These are phyloP conservation scores for Ceratobasidium theobromae DNA, from an alignment of 1,284 basidiomycete species.

Conservation along the genomic window DNA sequence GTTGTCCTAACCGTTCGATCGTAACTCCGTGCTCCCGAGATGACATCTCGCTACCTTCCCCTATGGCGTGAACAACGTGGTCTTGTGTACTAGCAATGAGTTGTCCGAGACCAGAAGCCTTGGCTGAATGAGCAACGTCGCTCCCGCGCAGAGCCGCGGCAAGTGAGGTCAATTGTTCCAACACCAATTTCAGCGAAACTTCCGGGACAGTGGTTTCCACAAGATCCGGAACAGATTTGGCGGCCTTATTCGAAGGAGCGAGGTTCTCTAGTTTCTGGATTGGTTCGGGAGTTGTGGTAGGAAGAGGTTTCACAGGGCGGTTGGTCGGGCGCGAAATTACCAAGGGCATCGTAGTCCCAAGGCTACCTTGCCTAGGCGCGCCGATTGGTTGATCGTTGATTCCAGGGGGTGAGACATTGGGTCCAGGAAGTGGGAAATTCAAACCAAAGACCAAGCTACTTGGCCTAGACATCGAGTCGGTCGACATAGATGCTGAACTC, in stretches of 20 bases:
- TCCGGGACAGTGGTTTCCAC: background rate
- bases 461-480: background rate
- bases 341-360: background rate
- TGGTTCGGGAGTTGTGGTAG: background rate
- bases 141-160: constrained; percentile 4
- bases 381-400: too few species aligned
- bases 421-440: background rate
- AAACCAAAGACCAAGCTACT: background rate
- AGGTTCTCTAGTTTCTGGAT: constrained; percentile 12
- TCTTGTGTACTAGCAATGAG: constrained; percentile 12
- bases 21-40: background rate
- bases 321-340: background rate
- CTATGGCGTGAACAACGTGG: constrained; percentile 12
- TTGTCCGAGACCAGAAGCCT: constrained; percentile 25
- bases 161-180: background rate
- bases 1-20: background rate
- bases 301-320: too few species aligned
- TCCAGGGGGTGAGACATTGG: background rate
- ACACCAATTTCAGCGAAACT: background rate
- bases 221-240: background rate
- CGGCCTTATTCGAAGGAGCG: background rate
- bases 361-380: too few species aligned
- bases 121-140: constrained; percentile 19
- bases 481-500: background rate
- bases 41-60: background rate